phyloP scores from a whole-genome alignment of 495 filamentous ascomycete species.

The Ramalina peruviana region DNA sequence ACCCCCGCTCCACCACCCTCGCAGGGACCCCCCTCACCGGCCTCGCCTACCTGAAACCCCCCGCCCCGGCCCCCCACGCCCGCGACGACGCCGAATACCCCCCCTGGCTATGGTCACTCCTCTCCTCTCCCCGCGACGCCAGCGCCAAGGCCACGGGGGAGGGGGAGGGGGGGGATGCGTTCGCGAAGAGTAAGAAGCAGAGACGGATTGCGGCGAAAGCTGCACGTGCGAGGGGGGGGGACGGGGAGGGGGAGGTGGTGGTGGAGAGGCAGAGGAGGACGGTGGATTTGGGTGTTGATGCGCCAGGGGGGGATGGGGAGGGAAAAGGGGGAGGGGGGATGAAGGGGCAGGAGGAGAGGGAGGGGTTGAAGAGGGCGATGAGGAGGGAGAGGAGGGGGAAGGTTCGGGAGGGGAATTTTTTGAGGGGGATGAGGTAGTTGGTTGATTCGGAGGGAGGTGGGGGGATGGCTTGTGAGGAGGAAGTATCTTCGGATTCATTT shows the following conservation, averaged over 20 bases:
- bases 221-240: slow-evolving; percentile 27
- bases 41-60: slow-evolving; percentile 73
- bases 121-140: slow-evolving; percentile 40
- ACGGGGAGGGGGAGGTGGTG: neutral
- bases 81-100: slow-evolving; percentile 78
- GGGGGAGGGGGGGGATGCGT: slow-evolving; percentile 16
- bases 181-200: slow-evolving; percentile 8
- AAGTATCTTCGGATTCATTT: too few relatives aligned
- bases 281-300: neutral
- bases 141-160: slow-evolving; percentile 23
- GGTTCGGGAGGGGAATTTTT: slow-evolving; percentile 91
- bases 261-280: neutral
- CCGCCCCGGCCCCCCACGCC: slow-evolving; percentile 51
- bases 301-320: neutral
- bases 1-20: slow-evolving; percentile 13
- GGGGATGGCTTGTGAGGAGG: too few relatives aligned
- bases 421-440: slow-evolving; percentile 53
- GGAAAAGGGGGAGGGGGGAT: neutral
- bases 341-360: slow-evolving; percentile 12
- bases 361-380: slow-evolving; percentile 30
- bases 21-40: slow-evolving; percentile 64
- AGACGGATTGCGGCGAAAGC: slow-evolving; percentile 35
- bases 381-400: slow-evolving; percentile 54
- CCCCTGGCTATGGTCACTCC: slow-evolving; percentile 73
- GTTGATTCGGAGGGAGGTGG: slow-evolving; percentile 5